Percentiles rank a stretch among this genome's conserved stretches.
Conservation (phyloP, 495 filamentous ascomycete species). For the Annulohypoxylon moriforme region DNA sequence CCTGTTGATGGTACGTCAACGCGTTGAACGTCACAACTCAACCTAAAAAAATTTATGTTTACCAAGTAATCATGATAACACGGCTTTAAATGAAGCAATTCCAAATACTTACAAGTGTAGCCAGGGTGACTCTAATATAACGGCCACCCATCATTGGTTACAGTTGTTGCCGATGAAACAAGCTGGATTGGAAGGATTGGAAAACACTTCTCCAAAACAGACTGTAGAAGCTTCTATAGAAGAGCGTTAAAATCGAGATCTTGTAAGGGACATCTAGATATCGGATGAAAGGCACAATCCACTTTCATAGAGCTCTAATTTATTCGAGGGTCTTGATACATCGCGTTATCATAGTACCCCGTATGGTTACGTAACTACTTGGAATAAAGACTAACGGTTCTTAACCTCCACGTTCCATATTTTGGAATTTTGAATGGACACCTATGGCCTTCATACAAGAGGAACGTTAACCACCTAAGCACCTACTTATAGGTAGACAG, state of each 20-base stretch:
- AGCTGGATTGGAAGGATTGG: not conserved
- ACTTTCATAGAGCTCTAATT: too few species aligned
- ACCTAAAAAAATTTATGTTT: not conserved
- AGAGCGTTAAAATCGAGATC: not conserved
- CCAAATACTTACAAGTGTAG: not conserved
- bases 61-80: not conserved
- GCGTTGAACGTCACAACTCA: conserved; percentile 1
- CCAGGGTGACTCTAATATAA: conserved; percentile 12
- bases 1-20: not conserved
- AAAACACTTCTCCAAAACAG: not conserved
- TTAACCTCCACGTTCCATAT: too few species aligned
- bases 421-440: too few species aligned
- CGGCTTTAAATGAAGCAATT: not conserved
- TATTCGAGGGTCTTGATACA: too few species aligned
- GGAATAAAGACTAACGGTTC: too few species aligned
- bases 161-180: not conserved
- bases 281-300: not conserved
- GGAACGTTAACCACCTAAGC: too few species aligned
- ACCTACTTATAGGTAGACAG: too few species aligned
- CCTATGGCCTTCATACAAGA: too few species aligned
- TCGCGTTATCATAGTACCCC: too few species aligned
- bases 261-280: not conserved
- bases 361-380: too few species aligned
- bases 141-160: conserved; percentile 6
- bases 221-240: not conserved